Conservation (phyloP, 2,329 filamentous ascomycete genomes). For the Ceratocystiopsis minuta region DNA sequence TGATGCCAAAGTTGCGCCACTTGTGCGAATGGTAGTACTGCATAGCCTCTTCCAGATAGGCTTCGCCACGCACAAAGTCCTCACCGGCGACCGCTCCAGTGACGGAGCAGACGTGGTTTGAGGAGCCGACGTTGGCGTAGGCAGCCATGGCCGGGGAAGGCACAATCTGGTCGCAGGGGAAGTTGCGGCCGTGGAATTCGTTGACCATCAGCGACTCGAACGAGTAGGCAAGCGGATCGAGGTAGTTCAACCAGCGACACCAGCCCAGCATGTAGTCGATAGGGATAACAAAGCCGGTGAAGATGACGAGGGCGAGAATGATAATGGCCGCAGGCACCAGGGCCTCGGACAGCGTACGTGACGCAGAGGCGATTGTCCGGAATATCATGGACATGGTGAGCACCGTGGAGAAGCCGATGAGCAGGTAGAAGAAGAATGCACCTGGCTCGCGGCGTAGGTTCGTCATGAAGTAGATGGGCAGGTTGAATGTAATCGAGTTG, state of each 20-base stretch:
- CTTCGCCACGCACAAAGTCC: constrained; percentile 34
- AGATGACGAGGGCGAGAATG: constrained; percentile 49
- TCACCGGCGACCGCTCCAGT: constrained; percentile 39
- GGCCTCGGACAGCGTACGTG: constrained; percentile 49
- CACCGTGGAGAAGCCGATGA: constrained; percentile 57
- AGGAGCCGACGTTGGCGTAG: constrained; percentile 19
- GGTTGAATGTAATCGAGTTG: constrained; percentile 62
- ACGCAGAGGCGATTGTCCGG: constrained; percentile 60
- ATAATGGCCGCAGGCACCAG: constrained; percentile 41
- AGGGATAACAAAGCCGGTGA: constrained; percentile 50
- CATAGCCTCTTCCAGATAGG: constrained; percentile 36
- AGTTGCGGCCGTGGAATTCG: constrained; percentile 54
- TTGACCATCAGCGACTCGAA: constrained; percentile 73
- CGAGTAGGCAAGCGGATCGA: constrained; percentile 62
- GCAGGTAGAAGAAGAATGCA: constrained; percentile 69
- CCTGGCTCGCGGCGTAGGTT: constrained; percentile 57
- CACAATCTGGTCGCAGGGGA: constrained; percentile 29
- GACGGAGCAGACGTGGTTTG: constrained; percentile 36
- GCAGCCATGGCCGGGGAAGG: constrained; percentile 19
- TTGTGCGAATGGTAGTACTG: constrained; percentile 37
- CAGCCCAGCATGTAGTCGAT: constrained; percentile 57
- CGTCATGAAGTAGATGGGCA: constrained; percentile 74
- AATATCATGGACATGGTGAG: constrained; percentile 77
- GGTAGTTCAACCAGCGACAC: constrained; percentile 69
- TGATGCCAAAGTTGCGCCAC: constrained; percentile 56